phyloP scores from a whole-genome alignment of 2,329 filamentous ascomycete genomes.

The Lachnellula cervina region DNA sequence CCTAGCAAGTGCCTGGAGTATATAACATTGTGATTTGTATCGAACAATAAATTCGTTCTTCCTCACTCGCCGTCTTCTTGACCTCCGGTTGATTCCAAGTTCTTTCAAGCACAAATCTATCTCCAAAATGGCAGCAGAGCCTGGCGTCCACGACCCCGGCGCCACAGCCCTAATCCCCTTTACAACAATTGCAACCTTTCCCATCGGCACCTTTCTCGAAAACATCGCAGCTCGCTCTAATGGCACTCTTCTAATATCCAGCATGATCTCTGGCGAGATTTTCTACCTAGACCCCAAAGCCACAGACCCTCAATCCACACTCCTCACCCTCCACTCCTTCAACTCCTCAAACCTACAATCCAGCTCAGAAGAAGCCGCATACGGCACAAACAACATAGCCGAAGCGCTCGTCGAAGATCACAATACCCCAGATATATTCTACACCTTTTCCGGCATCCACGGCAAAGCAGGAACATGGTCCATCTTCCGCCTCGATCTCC shows the following conservation, averaged over 20 bases:
- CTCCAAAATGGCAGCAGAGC: background rate
- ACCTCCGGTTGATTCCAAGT: too few species aligned
- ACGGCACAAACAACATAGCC: background rate
- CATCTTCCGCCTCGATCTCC: background rate
- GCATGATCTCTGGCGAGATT: background rate
- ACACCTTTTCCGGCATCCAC: background rate
- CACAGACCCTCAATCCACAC: background rate
- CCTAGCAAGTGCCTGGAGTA: background rate
- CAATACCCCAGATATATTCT: background rate
- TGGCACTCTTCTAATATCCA: background rate
- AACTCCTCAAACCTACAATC: background rate
- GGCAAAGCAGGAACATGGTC: background rate
- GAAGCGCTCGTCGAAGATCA: background rate
- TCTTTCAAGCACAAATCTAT: background rate
- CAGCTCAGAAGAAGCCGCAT: background rate
- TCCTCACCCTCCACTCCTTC: background rate
- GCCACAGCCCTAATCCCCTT: background rate
- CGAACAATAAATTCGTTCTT: background rate
- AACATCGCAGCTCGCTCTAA: background rate
- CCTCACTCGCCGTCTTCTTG: background rate
- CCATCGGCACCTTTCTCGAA: background rate
- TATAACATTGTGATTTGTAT: background rate
- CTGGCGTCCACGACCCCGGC: background rate
- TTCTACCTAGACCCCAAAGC: background rate
- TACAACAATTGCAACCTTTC: background rate